Evolutionary conservation across 192 early-diverging fungal species (phyloP).

Genomic region (Podila minutissima): DNA sequence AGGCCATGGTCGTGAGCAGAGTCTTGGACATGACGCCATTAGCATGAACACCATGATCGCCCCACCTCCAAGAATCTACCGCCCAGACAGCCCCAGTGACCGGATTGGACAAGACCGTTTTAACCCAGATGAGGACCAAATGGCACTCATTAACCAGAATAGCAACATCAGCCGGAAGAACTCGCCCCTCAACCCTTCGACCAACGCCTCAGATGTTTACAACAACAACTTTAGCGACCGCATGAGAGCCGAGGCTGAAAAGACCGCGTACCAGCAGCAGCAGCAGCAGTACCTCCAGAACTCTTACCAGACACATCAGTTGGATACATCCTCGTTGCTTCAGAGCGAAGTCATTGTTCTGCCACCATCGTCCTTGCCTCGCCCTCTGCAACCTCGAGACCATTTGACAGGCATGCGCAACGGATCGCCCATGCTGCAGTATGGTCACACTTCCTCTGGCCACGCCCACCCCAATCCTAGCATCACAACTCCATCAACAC

Average conservation of each 20-base stretch:
- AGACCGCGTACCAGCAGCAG: constrained; percentile 7
- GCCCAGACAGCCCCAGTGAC: constrained; percentile 38
- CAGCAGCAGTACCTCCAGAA: constrained; percentile 8
- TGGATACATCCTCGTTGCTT: background rate
- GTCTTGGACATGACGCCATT: background rate
- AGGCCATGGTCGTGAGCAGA: background rate
- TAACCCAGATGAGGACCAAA: constrained; percentile 30
- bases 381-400: constrained; percentile 33
- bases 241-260: constrained; percentile 6
- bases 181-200: constrained; percentile 17
- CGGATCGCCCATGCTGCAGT: constrained; percentile 11
- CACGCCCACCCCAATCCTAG: background rate
- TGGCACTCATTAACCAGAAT: constrained; percentile 12
- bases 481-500: background rate
- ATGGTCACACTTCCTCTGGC: background rate
- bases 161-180: background rate
- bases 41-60: constrained; percentile 3
- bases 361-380: constrained; percentile 34
- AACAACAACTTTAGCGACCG: background rate
- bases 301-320: background rate
- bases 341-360: constrained; percentile 24
- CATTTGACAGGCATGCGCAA: constrained; percentile 13
- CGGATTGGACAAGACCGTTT: constrained; percentile 40
- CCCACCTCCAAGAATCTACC: constrained; percentile 1
- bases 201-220: background rate